These are phyloP conservation scores for Vitis riparia DNA, from an alignment of 164 flowering plant species.

Conservation along the genomic window DNA sequence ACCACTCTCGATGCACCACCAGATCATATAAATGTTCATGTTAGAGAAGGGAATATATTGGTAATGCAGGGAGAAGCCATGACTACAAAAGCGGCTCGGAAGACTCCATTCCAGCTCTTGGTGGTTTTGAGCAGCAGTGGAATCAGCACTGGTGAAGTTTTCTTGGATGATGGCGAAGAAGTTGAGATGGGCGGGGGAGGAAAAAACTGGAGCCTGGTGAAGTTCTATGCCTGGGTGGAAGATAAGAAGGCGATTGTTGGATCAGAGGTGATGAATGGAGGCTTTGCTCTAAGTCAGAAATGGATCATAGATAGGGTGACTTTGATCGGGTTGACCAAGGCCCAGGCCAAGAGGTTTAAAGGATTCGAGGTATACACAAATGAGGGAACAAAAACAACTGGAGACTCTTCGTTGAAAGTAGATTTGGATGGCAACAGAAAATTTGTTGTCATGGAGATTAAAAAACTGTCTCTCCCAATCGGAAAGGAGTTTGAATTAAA, in stretches of 20 bases:
- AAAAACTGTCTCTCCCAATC: no score
- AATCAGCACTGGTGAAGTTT: slow-evolving; percentile 54
- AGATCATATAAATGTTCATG: slow-evolving; percentile 67
- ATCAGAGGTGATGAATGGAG: slow-evolving; percentile 51
- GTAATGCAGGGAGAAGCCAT: slow-evolving; percentile 72
- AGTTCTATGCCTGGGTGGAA: slow-evolving; percentile 22
- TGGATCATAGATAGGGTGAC: slow-evolving; percentile 57
- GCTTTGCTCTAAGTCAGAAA: slow-evolving; percentile 45
- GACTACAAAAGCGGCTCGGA: slow-evolving; percentile 59
- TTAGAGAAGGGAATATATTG: slow-evolving; percentile 62
- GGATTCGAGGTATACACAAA: background rate
- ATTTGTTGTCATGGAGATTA: no score
- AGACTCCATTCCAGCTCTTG: slow-evolving; percentile 54
- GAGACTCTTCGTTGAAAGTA: no score
- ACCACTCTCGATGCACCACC: slow-evolving; percentile 56
- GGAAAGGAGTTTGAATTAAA: no score
- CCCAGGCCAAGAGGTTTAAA: background rate
- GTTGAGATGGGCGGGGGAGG: slow-evolving; percentile 54
- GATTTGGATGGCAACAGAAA: no score
- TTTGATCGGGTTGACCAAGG: slow-evolving; percentile 45
- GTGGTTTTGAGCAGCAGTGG: slow-evolving; percentile 38
- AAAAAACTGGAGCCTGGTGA: slow-evolving; percentile 57
- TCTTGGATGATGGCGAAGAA: slow-evolving; percentile 75
- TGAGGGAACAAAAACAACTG: background rate
- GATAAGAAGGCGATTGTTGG: slow-evolving; percentile 26